Evolutionary conservation across 2,329 filamentous ascomycete genomes (phyloP), one percentile per base, ranked within the genome.

Genomic region (Sordariomycetes sp.): DNA sequence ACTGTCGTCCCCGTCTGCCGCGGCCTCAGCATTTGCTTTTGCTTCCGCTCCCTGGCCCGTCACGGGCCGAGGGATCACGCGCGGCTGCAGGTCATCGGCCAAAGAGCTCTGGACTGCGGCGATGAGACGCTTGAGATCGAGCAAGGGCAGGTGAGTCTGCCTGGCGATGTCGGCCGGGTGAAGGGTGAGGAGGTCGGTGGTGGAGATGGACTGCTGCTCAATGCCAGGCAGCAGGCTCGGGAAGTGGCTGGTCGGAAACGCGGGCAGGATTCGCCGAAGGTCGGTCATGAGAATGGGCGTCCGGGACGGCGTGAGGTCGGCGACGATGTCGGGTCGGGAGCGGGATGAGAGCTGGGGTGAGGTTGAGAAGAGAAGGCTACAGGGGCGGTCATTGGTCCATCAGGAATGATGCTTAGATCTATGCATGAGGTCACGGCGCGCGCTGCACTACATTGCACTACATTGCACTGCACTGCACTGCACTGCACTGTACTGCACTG

Each of bases 81-180:
- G 42, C 1, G 51, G 44, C 5, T 54, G 49, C 30, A 75, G 66
- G 47, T 87, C 75, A 14, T 62, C 63, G 43, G 86, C 80, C 21
- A 94, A 62, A 10, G 75, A 78, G 18, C 66, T 62, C 21, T 86
- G 61, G 21, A 94, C 63, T 35, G 79, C 78, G 36, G 71, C 69
- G 41, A 76, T 72, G 23, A 96, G 67, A 40, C 79, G 76, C 57
- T 80, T 83, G 46, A 95, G 68, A 51, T 95, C 86, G 25, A 82
- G 70, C 7, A 90, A 66, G 3, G 90, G 86, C 14, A 94, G 68
- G 42, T 82, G 79, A 32, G 87, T 88, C 54, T 86, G 82, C 63
- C 84, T 92, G 37, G 86, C 86, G 43, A 96, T 75, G 50, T 94
- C 83, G 40, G 79, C 68, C 4, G 80, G 72, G 50, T 94, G 85